Evolutionary conservation across 306 rosid genomes (phyloP).

Genomic region (Vigna radiata): DNA sequence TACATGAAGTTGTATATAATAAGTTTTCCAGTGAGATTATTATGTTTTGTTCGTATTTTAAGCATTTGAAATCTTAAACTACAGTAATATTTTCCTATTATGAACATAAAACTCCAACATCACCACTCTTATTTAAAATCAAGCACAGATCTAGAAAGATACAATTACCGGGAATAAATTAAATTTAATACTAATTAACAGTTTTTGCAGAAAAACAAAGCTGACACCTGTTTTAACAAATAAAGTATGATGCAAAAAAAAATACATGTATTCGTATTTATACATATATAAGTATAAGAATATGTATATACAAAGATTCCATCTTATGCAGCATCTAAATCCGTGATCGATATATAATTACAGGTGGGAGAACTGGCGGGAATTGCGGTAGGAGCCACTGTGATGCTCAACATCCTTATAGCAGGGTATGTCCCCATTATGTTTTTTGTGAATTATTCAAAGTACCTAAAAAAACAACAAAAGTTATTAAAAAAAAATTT

Average conservation of each 20-base stretch:
- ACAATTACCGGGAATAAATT: background rate
- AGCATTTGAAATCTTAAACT: constrained; percentile 20
- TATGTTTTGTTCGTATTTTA: background rate
- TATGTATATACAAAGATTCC: too few relatives aligned
- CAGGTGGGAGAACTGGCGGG: constrained; percentile 93
- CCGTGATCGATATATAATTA: background rate
- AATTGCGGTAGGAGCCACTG: constrained; percentile 90
- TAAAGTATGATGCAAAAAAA: too few relatives aligned
- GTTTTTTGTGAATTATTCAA: constrained; percentile 1
- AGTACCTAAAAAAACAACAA: background rate
- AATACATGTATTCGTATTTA: too few relatives aligned
- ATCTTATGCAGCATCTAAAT: background rate
- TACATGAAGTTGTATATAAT: background rate
- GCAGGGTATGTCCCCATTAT: constrained; percentile 64
- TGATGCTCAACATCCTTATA: constrained; percentile 86
- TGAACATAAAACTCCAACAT: background rate
- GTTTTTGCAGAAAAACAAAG: too few relatives aligned
- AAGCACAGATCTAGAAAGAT: background rate
- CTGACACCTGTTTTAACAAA: too few relatives aligned
- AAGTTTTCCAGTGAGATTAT: background rate
- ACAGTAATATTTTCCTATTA: background rate
- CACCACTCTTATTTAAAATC: background rate
- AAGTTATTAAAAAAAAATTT: background rate
- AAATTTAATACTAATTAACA: background rate
- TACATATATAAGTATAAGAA: too few relatives aligned